Conservation (phyloP, 805 yeast genomes). For the Saccharomycopsis fodiens region DNA sequence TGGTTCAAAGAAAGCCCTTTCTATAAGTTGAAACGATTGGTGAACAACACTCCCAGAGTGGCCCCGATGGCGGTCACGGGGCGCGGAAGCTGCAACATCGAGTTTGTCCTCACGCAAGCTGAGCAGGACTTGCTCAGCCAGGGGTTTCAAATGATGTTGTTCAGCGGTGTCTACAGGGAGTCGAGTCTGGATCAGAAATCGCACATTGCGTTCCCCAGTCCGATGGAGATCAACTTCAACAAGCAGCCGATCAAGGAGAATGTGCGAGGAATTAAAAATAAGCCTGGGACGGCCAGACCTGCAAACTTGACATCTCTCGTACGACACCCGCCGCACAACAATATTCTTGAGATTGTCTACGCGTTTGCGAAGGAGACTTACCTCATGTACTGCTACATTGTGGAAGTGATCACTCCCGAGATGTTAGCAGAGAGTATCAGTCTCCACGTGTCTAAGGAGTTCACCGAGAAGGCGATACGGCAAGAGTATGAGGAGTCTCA, state of each 20-base stretch:
- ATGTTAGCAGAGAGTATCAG: slow-evolving; percentile 35
- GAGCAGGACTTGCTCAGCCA: slow-evolving; percentile 35
- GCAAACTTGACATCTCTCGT: slow-evolving; percentile 60
- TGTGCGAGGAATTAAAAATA: slow-evolving; percentile 68
- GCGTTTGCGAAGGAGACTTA: slow-evolving; percentile 47
- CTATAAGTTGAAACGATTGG: slow-evolving; percentile 38
- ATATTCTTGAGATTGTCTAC: slow-evolving; percentile 46
- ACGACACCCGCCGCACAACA: slow-evolving; percentile 28
- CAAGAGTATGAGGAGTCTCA: slow-evolving; percentile 29
- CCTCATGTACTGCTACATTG: slow-evolving; percentile 51
- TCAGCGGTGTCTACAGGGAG: slow-evolving; percentile 43
- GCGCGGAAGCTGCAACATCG: slow-evolving; percentile 37
- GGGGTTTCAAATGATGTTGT: slow-evolving; percentile 37
- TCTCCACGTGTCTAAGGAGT: slow-evolving; percentile 40
- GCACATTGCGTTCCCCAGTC: slow-evolving; percentile 58
- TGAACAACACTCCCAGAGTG: slow-evolving; percentile 42
- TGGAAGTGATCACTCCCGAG: slow-evolving; percentile 38
- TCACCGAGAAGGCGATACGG: slow-evolving; percentile 43
- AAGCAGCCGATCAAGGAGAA: slow-evolving; percentile 40
- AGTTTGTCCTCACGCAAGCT: slow-evolving; percentile 35
- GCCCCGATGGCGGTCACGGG: slow-evolving; percentile 34
- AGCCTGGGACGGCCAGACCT: slow-evolving; percentile 74
- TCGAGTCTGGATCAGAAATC: slow-evolving; percentile 26
- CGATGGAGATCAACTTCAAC: slow-evolving; percentile 62
- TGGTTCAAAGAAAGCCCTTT: slow-evolving; percentile 52